Evolutionary conservation across 768 basidiomycete species (phyloP), one percentile per base, ranked within the genome.

Genomic region (Lentinula edodes): DNA sequence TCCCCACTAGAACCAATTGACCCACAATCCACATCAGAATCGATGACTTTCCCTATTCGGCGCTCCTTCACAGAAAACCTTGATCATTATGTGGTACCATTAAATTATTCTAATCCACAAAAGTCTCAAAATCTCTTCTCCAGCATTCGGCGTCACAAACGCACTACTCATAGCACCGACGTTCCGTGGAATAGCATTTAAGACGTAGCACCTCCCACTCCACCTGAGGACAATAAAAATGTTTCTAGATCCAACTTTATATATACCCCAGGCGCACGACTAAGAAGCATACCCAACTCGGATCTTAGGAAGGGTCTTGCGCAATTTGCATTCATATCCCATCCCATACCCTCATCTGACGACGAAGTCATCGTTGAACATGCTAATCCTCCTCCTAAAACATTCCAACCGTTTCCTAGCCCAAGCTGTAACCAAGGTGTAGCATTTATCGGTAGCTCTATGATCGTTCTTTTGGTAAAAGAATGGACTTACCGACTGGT

Each of bases 361-460:
- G 70, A 74, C n/a, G 69, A 69, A 45, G 64, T 73, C 20, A 56
- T 68, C 46, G 67, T 71, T 53, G 65, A 62, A 32, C 52, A 53
- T 48, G 65, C 67, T n/a, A 60, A 60, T 16, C 62, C 63, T 63
- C 6, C 61, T 18, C 10, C 45, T 18, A 46, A 46, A 20, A 16
- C 60, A n/a, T n/a, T n/a, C n/a, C n/a, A n/a, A n/a, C n/a, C n/a
- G n/a, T n/a, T n/a, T n/a, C n/a, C n/a, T n/a, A n/a, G 85, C 84
- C 15, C 80, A 80, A 36, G 86, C 80, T 0, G 84, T 89, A 1
- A 79, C 81, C 55, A 66, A 69, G 58, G 83, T 82, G 60, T 46
- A 53, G 35, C 18, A 35, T 35, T 16, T 7, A 46, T 9, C 7
- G 7, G 45, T 13, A n/a, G 20, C 6, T n/a, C 10, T 28, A 28